Conservation (phyloP, 148 eudicot genomes). For the Persicaria tinctoria region DNA sequence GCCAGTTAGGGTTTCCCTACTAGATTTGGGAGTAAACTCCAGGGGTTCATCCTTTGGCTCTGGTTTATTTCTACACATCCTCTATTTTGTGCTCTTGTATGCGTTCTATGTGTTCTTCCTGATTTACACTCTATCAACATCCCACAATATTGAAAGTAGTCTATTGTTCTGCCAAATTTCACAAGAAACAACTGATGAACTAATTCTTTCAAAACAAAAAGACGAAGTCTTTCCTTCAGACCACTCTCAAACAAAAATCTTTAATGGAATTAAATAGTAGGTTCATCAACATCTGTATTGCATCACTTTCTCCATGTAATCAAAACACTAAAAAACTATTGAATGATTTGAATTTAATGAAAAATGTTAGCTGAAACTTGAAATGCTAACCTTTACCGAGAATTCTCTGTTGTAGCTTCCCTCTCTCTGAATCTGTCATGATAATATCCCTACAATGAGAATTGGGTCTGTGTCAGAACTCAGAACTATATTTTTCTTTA, state of each 20-base stretch:
- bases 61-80: no score
- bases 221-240: background rate
- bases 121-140: background rate
- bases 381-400: conserved; percentile 23
- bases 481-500: background rate
- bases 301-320: background rate
- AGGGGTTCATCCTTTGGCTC: no score
- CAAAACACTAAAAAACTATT: background rate
- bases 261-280: background rate
- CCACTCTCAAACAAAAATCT: background rate
- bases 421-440: conserved; percentile 20
- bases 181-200: background rate
- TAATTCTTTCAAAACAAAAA: background rate
- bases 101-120: no score
- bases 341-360: background rate
- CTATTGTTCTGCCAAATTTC: background rate
- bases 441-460: conserved; percentile 26
- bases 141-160: background rate
- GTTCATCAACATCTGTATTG: background rate
- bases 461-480: conserved; percentile 3
- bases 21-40: no score
- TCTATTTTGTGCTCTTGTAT: no score
- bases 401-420: conserved; percentile 26
- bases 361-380: background rate
- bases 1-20: no score